A percentile compares a stretch with the other conserved stretches of the same genome.
Conservation (phyloP, 495 filamentous ascomycete genomes). For the Talaromyces thailandensis region DNA sequence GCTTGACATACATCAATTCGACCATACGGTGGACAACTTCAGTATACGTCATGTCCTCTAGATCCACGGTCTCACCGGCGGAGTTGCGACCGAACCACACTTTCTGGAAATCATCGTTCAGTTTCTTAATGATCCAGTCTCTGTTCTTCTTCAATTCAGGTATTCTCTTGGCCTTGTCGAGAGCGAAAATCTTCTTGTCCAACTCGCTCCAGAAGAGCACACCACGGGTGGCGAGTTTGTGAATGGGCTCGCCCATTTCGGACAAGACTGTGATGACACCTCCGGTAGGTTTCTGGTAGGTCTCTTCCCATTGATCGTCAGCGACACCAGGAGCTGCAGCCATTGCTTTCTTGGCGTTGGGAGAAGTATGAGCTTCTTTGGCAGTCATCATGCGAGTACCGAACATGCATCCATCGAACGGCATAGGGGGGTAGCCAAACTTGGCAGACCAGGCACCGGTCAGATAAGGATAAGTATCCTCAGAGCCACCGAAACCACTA, state of each 20-base stretch:
- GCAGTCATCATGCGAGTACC: conserved; percentile 43
- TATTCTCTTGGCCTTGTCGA: conserved; percentile 18
- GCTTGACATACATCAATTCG: conserved; percentile 25
- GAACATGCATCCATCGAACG: conserved; percentile 39
- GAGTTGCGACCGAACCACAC: conserved; percentile 28
- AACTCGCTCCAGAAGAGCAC: conserved; percentile 29
- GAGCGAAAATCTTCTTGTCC: conserved; percentile 27
- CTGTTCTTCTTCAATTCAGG: conserved; percentile 16
- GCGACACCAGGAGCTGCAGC: conserved; percentile 20
- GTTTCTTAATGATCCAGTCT: conserved; percentile 18
- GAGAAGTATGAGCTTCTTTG: conserved; percentile 29
- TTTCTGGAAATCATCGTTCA: conserved; percentile 30
- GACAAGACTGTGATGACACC: conserved; percentile 31
- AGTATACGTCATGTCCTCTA: conserved; percentile 31
- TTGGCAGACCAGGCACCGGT: conserved; percentile 33
- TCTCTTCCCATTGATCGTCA: conserved; percentile 20
- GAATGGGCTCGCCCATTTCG: conserved; percentile 36
- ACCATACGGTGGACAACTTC: conserved; percentile 23
- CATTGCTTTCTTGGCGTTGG: conserved; percentile 21
- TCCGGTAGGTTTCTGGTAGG: conserved; percentile 16
- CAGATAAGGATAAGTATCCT: conserved; percentile 40
- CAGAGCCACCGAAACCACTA: conserved; percentile 37
- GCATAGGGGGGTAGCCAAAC: conserved; percentile 34
- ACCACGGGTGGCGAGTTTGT: conserved; percentile 31
- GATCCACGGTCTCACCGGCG: conserved; percentile 16